phyloP scores from a whole-genome alignment of 2,329 filamentous ascomycete genomes.

The Mariannaea sp. region DNA sequence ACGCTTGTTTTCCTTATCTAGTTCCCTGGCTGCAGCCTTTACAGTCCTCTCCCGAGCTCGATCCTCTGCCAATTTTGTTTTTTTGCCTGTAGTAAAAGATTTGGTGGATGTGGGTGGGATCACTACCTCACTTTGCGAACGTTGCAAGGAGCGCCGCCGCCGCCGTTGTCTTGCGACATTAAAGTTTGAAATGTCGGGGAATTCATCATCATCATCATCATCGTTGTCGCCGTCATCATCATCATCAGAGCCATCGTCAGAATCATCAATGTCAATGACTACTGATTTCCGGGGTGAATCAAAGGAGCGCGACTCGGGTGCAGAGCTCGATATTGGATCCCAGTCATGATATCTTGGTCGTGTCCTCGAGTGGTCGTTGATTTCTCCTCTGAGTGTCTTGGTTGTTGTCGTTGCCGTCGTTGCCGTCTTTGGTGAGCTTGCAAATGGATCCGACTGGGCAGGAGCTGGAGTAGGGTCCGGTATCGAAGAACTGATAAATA shows the following conservation, averaged over 20 bases:
- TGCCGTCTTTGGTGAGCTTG: slow-evolving; percentile 18
- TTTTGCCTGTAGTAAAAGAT: neutral
- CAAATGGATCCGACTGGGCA: slow-evolving; percentile 21
- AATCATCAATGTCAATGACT: slow-evolving; percentile 47
- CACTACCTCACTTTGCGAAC: slow-evolving; percentile 41
- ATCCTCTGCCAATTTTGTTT: slow-evolving; percentile 43
- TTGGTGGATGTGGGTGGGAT: slow-evolving; percentile 28
- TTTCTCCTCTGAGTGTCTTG: slow-evolving; percentile 11
- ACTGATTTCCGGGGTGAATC: slow-evolving; percentile 24
- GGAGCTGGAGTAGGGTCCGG: neutral
- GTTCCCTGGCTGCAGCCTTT: slow-evolving; percentile 56
- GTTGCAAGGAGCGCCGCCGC: slow-evolving; percentile 33
- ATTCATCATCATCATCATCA: slow-evolving; percentile 49
- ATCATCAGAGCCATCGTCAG: slow-evolving; percentile 47
- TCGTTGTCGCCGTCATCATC: slow-evolving; percentile 48
- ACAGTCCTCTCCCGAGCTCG: slow-evolving; percentile 47
- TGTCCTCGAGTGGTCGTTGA: neutral
- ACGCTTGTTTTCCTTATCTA: slow-evolving; percentile 60
- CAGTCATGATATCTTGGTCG: slow-evolving; percentile 39
- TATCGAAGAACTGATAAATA: neutral
- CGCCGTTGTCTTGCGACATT: slow-evolving; percentile 42
- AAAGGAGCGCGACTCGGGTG: slow-evolving; percentile 45
- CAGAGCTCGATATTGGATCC: slow-evolving; percentile 61
- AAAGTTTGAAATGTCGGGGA: slow-evolving; percentile 54
- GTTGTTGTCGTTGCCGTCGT: slow-evolving; percentile 4